Base-by-base conservation (phyloP, 164 flowering plant genomes). In the Sedum album region DNA sequence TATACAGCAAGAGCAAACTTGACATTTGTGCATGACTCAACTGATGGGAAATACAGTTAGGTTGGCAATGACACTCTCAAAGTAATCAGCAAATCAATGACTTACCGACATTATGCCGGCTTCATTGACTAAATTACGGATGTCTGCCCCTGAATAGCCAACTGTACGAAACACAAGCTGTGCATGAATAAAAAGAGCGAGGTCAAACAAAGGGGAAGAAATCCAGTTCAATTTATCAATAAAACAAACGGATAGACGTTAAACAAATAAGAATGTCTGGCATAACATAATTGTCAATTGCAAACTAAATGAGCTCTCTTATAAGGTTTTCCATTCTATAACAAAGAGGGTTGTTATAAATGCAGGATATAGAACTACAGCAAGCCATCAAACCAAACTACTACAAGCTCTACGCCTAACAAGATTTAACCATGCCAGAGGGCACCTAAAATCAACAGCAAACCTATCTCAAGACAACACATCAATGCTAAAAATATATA, bases 91-190 rank as follows among this genome's bases (percentile, higher is more conserved):
- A 38, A 38, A n/a, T 21, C 28, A 68, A 18, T 35, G 31, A 91
- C 98, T 83, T 88, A 94, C 99, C 72, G 97, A 74, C 99, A 94
- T 94, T 65, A 94, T 90, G 74, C 83, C 96, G 17, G 97, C 89
- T 84, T 94, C 99, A 78, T 94, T 94, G 55, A 94, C 92, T 73
- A 94, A 91, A 76, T 90, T 94, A 42, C 96, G 82, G 35, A 94
- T 88, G 82, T 94, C 99, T 67, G 99, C 99, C 36, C 99, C 99
- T 67, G 99, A 94, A 82, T 86, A 94, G 42, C 99, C 99, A 80
- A 90, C 95, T 23, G 99, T 94, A 31, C 99, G 96, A 70, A 90
- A 91, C 61, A 94, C 97, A 73, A 91, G 88, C 99, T 94, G 90
- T 51, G 71, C 8, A 71, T 69, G 51, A 26, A 71, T 73, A 6